phyloP scores from a whole-genome alignment of 106 monocot genomes.

The Dendrobium catenatum region DNA sequence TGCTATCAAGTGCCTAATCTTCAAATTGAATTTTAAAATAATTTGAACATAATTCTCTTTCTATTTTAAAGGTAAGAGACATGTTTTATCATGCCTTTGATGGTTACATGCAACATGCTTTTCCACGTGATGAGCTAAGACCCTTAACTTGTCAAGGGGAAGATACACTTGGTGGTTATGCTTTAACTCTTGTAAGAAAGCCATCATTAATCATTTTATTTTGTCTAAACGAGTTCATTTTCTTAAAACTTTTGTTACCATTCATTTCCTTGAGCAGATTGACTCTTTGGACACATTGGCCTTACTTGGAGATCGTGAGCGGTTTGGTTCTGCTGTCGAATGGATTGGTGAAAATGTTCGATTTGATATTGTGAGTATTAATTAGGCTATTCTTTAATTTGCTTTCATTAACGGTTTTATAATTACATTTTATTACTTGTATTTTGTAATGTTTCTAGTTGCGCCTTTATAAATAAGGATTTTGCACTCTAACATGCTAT shows the following conservation, averaged over 20 bases:
- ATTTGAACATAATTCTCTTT: constrained; percentile 1
- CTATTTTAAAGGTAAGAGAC: constrained; percentile 47
- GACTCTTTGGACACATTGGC: constrained; percentile 97
- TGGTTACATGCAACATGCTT: constrained; percentile 93
- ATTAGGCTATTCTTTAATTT: background rate
- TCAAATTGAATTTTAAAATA: background rate
- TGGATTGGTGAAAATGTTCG: constrained; percentile 81
- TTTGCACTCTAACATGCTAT: background rate
- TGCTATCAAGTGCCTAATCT: background rate
- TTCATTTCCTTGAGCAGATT: constrained; percentile 45
- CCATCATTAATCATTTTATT: background rate
- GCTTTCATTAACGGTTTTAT: background rate
- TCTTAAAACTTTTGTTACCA: constrained; percentile 6
- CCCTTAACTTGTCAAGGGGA: constrained; percentile 92
- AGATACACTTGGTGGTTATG: constrained; percentile 95
- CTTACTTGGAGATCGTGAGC: constrained; percentile 77
- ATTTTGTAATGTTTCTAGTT: background rate
- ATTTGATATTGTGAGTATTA: constrained; percentile 81
- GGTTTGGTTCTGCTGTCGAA: constrained; percentile 71
- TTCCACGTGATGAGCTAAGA: constrained; percentile 92
- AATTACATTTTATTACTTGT: background rate
- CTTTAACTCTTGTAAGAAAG: constrained; percentile 77
- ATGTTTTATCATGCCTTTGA: constrained; percentile 99
- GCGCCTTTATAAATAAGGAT: background rate
- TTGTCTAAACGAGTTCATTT: background rate